These are phyloP conservation scores for Venturia nashicola DNA, from an alignment of 2,329 filamentous ascomycete species.

Conservation along the genomic window DNA sequence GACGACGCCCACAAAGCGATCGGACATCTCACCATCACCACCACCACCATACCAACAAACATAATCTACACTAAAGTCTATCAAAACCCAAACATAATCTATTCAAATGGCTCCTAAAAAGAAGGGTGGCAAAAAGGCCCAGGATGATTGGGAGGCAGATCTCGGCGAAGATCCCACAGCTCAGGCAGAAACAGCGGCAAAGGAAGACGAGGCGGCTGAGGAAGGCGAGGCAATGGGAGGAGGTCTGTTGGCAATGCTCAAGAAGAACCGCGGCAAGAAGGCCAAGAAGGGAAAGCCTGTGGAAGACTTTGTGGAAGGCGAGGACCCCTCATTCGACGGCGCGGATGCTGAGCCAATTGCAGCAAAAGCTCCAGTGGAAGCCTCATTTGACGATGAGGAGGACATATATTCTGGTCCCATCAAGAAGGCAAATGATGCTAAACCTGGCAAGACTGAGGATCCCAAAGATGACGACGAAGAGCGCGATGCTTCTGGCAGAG, in stretches of 20 bases:
- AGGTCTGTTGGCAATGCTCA: conserved; percentile 36
- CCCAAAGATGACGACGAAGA: conserved; percentile 35
- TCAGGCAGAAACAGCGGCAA: conserved; percentile 32
- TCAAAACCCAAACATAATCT: neutral
- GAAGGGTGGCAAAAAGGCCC: conserved; percentile 76
- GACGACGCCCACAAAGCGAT: neutral
- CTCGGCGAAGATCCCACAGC: conserved; percentile 65
- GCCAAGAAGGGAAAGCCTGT: conserved; percentile 75
- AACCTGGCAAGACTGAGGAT: conserved; percentile 22
- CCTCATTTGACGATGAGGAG: conserved; percentile 55
- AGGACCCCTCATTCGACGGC: conserved; percentile 36
- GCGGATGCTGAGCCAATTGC: conserved; percentile 29
- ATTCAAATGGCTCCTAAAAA: conserved; percentile 77
- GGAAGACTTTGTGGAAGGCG: conserved; percentile 63
- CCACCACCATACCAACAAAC: neutral
- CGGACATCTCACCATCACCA: neutral
- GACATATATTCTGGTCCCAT: conserved; percentile 71
- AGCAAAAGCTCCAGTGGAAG: conserved; percentile 68
- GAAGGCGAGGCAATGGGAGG: conserved; percentile 36
- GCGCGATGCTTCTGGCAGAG: conserved; percentile 46
- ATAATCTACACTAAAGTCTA: neutral
- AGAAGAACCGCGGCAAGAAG: conserved; percentile 55
- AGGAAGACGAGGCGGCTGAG: conserved; percentile 35
- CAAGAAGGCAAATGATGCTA: conserved; percentile 54
- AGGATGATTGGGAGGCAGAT: conserved; percentile 92